phyloP scores from a whole-genome alignment of 805 yeast genomes.

The Pachysolen tannophilus region DNA sequence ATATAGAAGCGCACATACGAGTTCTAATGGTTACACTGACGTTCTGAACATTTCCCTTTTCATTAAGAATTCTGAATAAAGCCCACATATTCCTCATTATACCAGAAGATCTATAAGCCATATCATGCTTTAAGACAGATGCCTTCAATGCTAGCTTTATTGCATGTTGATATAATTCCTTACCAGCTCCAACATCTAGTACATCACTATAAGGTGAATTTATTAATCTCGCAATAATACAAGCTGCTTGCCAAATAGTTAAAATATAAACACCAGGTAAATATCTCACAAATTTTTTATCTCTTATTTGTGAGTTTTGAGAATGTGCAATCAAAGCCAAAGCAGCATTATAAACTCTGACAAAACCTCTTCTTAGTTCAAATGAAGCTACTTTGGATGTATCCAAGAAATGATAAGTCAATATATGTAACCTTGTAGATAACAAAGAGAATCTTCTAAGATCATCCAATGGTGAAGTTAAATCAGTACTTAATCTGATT shows the following conservation, averaged over 20 bases:
- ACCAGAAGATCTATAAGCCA: constrained; percentile 88
- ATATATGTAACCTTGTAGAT: constrained; percentile 72
- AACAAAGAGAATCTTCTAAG: constrained; percentile 61
- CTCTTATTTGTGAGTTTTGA: constrained; percentile 47
- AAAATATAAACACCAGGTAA: constrained; percentile 79
- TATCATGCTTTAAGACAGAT: constrained; percentile 82
- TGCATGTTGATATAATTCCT: constrained; percentile 58
- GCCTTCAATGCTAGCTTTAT: constrained; percentile 66
- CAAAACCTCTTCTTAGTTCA: constrained; percentile 66
- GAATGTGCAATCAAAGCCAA: constrained; percentile 63
- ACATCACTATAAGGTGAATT: constrained; percentile 66
- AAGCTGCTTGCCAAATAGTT: constrained; percentile 88
- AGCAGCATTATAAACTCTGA: constrained; percentile 75
- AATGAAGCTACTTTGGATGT: constrained; percentile 38
- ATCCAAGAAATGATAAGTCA: constrained; percentile 77
- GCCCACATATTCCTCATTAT: constrained; percentile 95
- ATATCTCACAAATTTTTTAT: constrained; percentile 59
- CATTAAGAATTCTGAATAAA: constrained; percentile 61
- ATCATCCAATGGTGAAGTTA: constrained; percentile 46
- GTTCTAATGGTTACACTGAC: constrained; percentile 56
- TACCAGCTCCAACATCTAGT: constrained; percentile 67
- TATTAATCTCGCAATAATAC: constrained; percentile 68
- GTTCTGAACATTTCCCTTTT: constrained; percentile 31
- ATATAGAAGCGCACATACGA: constrained; percentile 87
- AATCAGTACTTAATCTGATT: constrained; percentile 32